These are phyloP conservation scores for Thelonectria rubi DNA, from an alignment of 2,329 filamentous ascomycete species.

Conservation along the genomic window DNA sequence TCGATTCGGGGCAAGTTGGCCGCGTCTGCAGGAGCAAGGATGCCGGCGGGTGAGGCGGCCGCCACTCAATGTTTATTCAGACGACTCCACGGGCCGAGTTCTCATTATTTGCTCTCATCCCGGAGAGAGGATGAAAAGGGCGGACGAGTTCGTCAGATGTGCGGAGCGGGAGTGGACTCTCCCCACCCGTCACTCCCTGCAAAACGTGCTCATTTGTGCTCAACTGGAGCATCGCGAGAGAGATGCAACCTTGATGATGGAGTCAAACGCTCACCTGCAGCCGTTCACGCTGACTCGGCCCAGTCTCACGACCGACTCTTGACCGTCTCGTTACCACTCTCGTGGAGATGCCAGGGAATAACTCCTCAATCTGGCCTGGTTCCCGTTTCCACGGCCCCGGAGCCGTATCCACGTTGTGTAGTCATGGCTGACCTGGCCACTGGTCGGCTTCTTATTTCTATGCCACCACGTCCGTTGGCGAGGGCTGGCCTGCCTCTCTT, in stretches of 20 bases:
- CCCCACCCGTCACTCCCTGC: conserved; percentile 33
- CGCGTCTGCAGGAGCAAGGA: conserved; percentile 6
- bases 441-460: conserved; percentile 39
- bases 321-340: conserved; percentile 21
- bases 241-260: conserved; percentile 6
- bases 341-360: conserved; percentile 22
- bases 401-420: not conserved
- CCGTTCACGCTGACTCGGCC: conserved; percentile 10
- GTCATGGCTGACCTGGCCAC: conserved; percentile 10
- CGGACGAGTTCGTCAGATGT: not conserved
- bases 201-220: conserved; percentile 53
- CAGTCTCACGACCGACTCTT: conserved; percentile 25
- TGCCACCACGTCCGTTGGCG: conserved; percentile 28
- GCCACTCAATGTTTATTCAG: conserved; percentile 4
- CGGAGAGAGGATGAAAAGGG: not conserved
- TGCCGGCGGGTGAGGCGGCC: not conserved
- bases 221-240: conserved; percentile 30
- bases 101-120: conserved; percentile 7
- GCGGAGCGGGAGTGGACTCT: conserved; percentile 18
- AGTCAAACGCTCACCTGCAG: not conserved
- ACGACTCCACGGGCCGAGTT: not conserved
- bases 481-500: not conserved
- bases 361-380: conserved; percentile 35
- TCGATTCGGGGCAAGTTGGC: conserved; percentile 3
- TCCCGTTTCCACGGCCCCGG: conserved; percentile 32